Evolutionary conservation across 2,329 filamentous ascomycete genomes (phyloP), one percentile per base, ranked within the genome.

Genomic region (Fusarium chaquense): DNA sequence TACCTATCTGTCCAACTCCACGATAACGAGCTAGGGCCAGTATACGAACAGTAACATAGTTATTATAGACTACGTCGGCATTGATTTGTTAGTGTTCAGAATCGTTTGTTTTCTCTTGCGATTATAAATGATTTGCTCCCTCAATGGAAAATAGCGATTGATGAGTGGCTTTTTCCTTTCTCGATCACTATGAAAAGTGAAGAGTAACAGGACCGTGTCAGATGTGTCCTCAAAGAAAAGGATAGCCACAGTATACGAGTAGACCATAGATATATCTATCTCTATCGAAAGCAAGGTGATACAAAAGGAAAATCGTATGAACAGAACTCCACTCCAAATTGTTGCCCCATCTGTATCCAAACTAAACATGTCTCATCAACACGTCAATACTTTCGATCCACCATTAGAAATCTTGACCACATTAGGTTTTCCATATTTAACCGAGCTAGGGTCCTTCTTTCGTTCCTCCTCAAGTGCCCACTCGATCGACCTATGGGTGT

Each of bases 401-500:
- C 71, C 71, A 8, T 74, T 71, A 5, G 63, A 43, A 9, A 74
- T 50, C 20, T 54, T 51, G 9, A 60, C 51, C 3, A 64, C 8
- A 4, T 73, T 59, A 3, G 71, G 71, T 2, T 13, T 45, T 1
- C 28, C 16, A 32, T 26, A 35, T 2, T 57, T 35, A 8, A 28
- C n/a, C 13, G 36, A 41, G 2, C 10, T 3, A 1, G 55, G 26
- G 0, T 40, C 38, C 1, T 2, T 33, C 33, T 65, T 70, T 1
- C 24, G 22, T 38, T 76, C 72, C 20, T 74, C 55, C 5, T 70
- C 43, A 6, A 76, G 26, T 0, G 62, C 71, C 72, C 70, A 75
- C 4, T 67, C 55, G 0, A 76, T 26, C 5, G 71, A 74, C 8
- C 70, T 58, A 2, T n/a, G 40, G 0, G 58, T 67, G 45, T 76